These are phyloP conservation scores for Didymella lethalis DNA, from an alignment of 2,329 filamentous ascomycete genomes.

Conservation along the genomic window DNA sequence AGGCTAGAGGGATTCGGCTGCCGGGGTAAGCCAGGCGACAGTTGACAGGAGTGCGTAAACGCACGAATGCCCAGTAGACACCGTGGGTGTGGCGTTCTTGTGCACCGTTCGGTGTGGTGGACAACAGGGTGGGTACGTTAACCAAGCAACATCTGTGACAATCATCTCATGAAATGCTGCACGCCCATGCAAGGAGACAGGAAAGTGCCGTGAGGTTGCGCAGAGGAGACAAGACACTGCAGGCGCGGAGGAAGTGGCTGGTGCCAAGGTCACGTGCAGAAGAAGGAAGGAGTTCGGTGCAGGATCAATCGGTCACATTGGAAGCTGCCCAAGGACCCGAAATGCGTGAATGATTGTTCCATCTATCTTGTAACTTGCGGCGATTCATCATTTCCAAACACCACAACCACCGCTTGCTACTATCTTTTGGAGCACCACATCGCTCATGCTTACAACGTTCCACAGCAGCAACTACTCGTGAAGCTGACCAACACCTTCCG, in stretches of 20 bases:
- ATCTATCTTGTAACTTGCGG: conserved; percentile 19
- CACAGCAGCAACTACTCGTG: background rate
- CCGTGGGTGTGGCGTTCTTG: conserved; percentile 1
- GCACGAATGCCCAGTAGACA: background rate
- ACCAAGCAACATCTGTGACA: background rate
- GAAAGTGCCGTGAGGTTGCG: background rate
- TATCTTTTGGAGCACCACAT: conserved; percentile 5
- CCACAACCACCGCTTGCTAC: conserved; percentile 1
- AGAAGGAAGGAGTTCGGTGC: background rate
- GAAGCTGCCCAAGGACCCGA: background rate
- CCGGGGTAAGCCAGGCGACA: conserved; percentile 9
- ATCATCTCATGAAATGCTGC: background rate
- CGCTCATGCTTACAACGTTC: conserved; percentile 10
- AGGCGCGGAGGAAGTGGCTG: background rate
- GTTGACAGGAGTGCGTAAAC: conserved; percentile 6
- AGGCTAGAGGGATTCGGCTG: conserved; percentile 11
- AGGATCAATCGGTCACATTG: background rate
- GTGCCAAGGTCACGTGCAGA: background rate
- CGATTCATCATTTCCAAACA: conserved; percentile 13
- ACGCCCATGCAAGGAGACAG: background rate
- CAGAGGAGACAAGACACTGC: background rate
- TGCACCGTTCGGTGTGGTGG: background rate
- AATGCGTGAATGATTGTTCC: conserved; percentile 16
- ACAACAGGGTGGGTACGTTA: conserved; percentile 1
- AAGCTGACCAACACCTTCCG: conserved; percentile 2